phyloP scores from a whole-genome alignment of 306 rosid genomes.

The Medicago arabica region DNA sequence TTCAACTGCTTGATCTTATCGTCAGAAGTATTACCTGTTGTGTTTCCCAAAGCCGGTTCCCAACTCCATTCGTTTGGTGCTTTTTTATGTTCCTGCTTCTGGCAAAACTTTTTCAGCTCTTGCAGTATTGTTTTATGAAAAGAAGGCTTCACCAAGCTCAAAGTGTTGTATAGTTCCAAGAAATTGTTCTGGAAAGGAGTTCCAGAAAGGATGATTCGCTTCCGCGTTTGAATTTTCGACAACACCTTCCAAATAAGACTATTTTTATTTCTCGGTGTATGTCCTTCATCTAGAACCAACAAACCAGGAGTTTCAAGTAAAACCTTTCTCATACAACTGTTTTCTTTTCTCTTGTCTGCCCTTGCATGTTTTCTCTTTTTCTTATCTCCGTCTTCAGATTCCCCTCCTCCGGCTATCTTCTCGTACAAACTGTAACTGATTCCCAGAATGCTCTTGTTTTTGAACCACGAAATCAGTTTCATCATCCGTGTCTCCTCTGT shows the following conservation, averaged over 20 bases:
- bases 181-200: slow-evolving; percentile 58
- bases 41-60: not conserved
- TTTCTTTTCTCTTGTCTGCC: not conserved
- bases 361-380: not conserved
- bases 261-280: slow-evolving; percentile 42
- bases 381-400: not conserved
- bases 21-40: not conserved
- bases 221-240: slow-evolving; percentile 27
- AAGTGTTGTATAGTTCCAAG: slow-evolving; percentile 37
- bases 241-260: slow-evolving; percentile 50
- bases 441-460: slow-evolving; percentile 44
- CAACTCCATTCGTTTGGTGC: not conserved
- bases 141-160: slow-evolving; percentile 38
- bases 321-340: slow-evolving; percentile 23
- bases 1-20: slow-evolving; percentile 38
- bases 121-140: slow-evolving; percentile 37
- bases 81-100: not conserved
- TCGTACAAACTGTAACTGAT: slow-evolving; percentile 39
- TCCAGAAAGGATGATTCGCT: slow-evolving; percentile 50
- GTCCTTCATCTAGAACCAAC: slow-evolving; percentile 55
- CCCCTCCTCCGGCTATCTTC: slow-evolving; percentile 35
- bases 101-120: slow-evolving; percentile 48
- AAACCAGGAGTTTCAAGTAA: slow-evolving; percentile 44
- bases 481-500: slow-evolving; percentile 26
- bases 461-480: slow-evolving; percentile 46